A percentile compares a stretch with the other conserved stretches of the same genome.
phyloP scores from a whole-genome alignment of 2,329 filamentous ascomycete genomes.

The Beauveria rudraprayagi region DNA sequence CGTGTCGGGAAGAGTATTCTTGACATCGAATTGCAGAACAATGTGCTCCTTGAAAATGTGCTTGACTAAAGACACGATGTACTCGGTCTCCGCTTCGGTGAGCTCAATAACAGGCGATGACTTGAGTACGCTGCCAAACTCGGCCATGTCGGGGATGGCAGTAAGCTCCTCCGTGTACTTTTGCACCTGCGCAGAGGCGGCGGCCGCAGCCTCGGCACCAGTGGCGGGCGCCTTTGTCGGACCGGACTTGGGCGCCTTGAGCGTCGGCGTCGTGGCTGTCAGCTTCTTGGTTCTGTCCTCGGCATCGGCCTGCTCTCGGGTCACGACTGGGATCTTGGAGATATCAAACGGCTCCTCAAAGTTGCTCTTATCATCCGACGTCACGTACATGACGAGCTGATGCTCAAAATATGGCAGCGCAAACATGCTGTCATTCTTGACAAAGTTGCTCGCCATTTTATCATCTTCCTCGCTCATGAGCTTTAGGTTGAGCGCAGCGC shows the following conservation, averaged over 20 bases:
- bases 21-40: slow-evolving; percentile 93
- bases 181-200: slow-evolving; percentile 72
- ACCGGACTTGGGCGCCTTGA: slow-evolving; percentile 83
- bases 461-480: slow-evolving; percentile 91
- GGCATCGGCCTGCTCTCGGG: slow-evolving; percentile 88
- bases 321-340: slow-evolving; percentile 82
- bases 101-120: slow-evolving; percentile 80
- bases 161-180: slow-evolving; percentile 83
- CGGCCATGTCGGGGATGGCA: slow-evolving; percentile 82
- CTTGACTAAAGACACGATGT: slow-evolving; percentile 88
- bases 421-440: slow-evolving; percentile 96
- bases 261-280: slow-evolving; percentile 80
- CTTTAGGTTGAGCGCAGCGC: slow-evolving; percentile 83
- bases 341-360: slow-evolving; percentile 87
- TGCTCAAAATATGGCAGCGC: slow-evolving; percentile 93
- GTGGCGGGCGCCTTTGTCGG: slow-evolving; percentile 62
- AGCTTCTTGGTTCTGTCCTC: slow-evolving; percentile 97
- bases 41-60: slow-evolving; percentile 97
- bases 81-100: slow-evolving; percentile 95
- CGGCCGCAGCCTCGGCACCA: slow-evolving; percentile 66
- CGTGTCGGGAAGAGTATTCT: slow-evolving; percentile 90
- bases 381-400: slow-evolving; percentile 95
- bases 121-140: slow-evolving; percentile 86
- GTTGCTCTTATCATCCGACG: slow-evolving; percentile 77
- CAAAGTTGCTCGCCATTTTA: slow-evolving; percentile 75